Conservation (phyloP, 1,284 basidiomycete species). For the Clitocybe nebularis region DNA sequence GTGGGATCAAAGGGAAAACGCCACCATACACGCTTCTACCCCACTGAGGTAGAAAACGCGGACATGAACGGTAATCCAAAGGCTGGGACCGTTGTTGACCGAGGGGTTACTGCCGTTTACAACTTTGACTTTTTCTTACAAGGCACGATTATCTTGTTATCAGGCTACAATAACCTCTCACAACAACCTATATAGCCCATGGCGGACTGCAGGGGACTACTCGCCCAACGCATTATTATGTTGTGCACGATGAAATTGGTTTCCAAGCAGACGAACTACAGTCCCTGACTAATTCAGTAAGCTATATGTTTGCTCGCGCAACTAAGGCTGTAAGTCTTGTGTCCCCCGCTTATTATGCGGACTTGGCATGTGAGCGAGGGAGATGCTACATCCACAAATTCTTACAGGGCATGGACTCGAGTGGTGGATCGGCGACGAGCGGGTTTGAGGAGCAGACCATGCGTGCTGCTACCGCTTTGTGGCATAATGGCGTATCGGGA, state of each 20-base stretch:
- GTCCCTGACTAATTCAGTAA: constrained; percentile 54
- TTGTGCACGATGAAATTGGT: constrained; percentile 69
- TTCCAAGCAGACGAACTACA: constrained; percentile 69
- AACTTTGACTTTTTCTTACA: constrained; percentile 76
- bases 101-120: constrained; percentile 64
- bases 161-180: not conserved
- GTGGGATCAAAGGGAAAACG: constrained; percentile 68
- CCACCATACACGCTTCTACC: constrained; percentile 82
- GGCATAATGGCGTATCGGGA: constrained; percentile 56
- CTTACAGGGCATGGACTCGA: constrained; percentile 49
- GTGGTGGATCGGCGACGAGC: constrained; percentile 28
- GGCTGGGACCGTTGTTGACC: constrained; percentile 74
- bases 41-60: constrained; percentile 49
- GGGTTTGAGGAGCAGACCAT: constrained; percentile 46
- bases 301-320: constrained; percentile 75
- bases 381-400: constrained; percentile 70
- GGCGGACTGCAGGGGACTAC: constrained; percentile 64
- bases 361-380: constrained; percentile 74
- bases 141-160: constrained; percentile 28
- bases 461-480: constrained; percentile 47
- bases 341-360: constrained; percentile 75
- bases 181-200: constrained; percentile 40
- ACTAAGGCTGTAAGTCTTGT: constrained; percentile 77
- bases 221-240: constrained; percentile 73
- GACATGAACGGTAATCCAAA: constrained; percentile 65